These are phyloP conservation scores for Begonia masoniana DNA, from an alignment of 306 rosid genomes.

Conservation along the genomic window DNA sequence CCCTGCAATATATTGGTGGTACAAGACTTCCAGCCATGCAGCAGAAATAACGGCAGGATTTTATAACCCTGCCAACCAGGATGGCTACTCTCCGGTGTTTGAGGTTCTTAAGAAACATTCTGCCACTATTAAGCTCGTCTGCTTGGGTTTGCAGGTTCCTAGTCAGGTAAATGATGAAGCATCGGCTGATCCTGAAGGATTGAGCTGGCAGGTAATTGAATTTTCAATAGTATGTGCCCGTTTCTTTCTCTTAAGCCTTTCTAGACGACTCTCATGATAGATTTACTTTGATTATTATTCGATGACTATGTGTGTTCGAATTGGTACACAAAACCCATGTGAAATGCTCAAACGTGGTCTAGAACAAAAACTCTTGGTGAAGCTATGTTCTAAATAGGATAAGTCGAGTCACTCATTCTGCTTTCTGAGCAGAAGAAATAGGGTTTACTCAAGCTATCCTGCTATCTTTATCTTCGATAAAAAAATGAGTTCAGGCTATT, in stretches of 20 bases:
- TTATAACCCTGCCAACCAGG: slow-evolving; percentile 82
- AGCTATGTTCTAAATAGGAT: too few relatives aligned
- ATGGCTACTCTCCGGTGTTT: slow-evolving; percentile 83
- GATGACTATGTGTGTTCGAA: too few relatives aligned
- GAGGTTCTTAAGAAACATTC: slow-evolving; percentile 67
- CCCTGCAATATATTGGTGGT: slow-evolving; percentile 95
- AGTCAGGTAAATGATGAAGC: slow-evolving; percentile 56
- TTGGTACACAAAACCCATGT: too few relatives aligned
- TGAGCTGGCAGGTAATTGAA: slow-evolving; percentile 80
- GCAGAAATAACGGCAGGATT: slow-evolving; percentile 96
- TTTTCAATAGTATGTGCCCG: too few relatives aligned
- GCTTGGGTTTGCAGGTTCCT: slow-evolving; percentile 57
- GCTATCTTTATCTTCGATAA: too few relatives aligned
- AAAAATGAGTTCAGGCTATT: too few relatives aligned
- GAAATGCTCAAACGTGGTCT: too few relatives aligned
- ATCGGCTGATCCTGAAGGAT: slow-evolving; percentile 74
- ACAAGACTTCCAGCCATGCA: slow-evolving; percentile 82
- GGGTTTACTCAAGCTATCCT: too few relatives aligned
- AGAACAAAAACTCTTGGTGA: too few relatives aligned
- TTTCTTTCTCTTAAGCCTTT: not conserved
- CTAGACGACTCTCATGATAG: not conserved
- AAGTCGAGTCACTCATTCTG: too few relatives aligned
- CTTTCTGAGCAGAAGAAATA: too few relatives aligned
- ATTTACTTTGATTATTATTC: too few relatives aligned
- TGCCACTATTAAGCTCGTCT: slow-evolving; percentile 67